Conservation (phyloP, 1,284 basidiomycete genomes). For the Serendipita sp. region DNA sequence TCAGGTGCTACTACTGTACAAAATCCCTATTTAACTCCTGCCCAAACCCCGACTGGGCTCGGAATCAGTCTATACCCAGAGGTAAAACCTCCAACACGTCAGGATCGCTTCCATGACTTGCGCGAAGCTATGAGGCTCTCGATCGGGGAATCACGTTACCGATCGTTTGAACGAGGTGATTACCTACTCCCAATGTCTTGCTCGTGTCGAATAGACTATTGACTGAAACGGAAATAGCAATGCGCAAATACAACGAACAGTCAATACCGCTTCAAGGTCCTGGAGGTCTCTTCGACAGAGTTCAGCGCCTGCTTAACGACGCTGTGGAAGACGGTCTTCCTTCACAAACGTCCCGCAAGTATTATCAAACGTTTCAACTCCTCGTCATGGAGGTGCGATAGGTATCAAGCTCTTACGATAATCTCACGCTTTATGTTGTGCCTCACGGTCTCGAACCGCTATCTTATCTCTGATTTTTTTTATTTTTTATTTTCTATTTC, state of each 20-base stretch:
- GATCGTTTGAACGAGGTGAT: conserved; percentile 56
- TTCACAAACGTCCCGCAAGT: background rate
- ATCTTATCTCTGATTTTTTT: no score
- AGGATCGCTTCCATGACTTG: conserved; percentile 32
- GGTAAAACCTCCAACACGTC: conserved; percentile 25
- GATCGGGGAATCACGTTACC: conserved; percentile 46
- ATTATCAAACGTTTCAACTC: background rate
- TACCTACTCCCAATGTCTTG: conserved; percentile 13
- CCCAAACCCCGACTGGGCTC: background rate
- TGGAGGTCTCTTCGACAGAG: conserved; percentile 44
- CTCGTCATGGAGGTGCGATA: background rate
- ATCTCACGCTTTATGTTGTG: background rate
- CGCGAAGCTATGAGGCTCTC: conserved; percentile 46
- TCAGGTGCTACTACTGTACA: background rate
- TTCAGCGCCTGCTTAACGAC: conserved; percentile 39
- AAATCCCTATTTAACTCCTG: background rate
- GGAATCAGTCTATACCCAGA: conserved; percentile 3
- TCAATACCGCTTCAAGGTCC: conserved; percentile 60
- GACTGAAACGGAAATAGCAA: conserved; percentile 27
- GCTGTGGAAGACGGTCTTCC: background rate
- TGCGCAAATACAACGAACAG: conserved; percentile 55
- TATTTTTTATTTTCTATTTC: no score
- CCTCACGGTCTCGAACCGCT: no score
- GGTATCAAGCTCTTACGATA: background rate
- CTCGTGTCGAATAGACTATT: conserved; percentile 15